These are phyloP conservation scores for Euphrasia arctica DNA, from an alignment of 305 asterid species.

Conservation along the genomic window DNA sequence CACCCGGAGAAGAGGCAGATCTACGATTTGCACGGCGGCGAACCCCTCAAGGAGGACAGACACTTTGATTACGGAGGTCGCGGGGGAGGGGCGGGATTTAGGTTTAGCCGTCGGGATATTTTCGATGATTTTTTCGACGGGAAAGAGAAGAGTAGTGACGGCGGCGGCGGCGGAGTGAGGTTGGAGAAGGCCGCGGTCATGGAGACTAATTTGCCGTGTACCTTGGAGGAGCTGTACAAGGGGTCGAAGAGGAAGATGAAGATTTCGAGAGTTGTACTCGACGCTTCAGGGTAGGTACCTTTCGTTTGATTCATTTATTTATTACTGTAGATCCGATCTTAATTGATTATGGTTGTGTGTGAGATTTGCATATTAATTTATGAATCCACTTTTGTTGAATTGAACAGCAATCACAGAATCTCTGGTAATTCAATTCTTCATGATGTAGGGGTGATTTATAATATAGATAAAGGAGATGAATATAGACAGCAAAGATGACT, in stretches of 20 bases:
- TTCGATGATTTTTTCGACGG: constrained; percentile 72
- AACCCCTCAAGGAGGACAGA: constrained; percentile 47
- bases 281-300: constrained; percentile 55
- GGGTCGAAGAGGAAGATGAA: constrained; percentile 90
- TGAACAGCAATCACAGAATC: not conserved
- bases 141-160: constrained; percentile 26
- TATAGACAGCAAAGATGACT: too few relatives aligned
- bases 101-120: constrained; percentile 64
- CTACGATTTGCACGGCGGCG: constrained; percentile 83
- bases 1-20: constrained; percentile 82
- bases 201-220: constrained; percentile 78
- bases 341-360: not conserved
- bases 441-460: too few relatives aligned
- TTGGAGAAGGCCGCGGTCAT: constrained; percentile 70
- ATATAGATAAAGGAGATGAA: not conserved
- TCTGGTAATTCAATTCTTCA: not conserved
- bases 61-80: constrained; percentile 26
- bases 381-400: constrained; percentile 20
- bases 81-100: constrained; percentile 12
- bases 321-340: not conserved
- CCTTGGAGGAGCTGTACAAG: constrained; percentile 80
- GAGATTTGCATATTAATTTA: not conserved
- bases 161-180: constrained; percentile 28
- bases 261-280: constrained; percentile 69
- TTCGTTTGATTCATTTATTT: not conserved